Evolutionary conservation across 805 yeast species (phyloP).

Genomic region (Candida maesae): DNA sequence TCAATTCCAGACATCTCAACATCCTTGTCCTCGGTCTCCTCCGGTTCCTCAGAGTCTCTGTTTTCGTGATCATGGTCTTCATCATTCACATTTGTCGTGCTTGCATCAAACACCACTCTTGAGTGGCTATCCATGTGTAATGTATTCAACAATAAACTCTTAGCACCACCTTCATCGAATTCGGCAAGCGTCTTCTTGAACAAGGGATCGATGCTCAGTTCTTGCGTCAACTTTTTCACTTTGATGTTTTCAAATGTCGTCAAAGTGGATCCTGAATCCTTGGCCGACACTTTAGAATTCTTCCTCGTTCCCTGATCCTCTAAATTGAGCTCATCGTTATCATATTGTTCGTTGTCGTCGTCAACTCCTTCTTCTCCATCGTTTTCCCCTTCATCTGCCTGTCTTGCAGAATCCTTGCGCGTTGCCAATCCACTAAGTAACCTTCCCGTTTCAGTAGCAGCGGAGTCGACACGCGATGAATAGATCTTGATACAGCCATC

Average conservation of each 20-base stretch:
- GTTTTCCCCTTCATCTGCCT: constrained; percentile 21
- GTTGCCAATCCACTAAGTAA: constrained; percentile 71
- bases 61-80: constrained; percentile 8
- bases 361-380: constrained; percentile 26
- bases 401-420: constrained; percentile 14
- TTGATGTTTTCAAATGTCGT: constrained; percentile 48
- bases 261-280: constrained; percentile 39
- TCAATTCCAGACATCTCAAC: constrained; percentile 18
- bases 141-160: constrained; percentile 61
- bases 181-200: constrained; percentile 73
- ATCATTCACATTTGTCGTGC: constrained; percentile 19
- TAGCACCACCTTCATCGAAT: constrained; percentile 82
- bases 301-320: neutral
- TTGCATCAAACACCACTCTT: constrained; percentile 65
- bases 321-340: constrained; percentile 1
- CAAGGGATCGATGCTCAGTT: constrained; percentile 64
- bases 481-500: constrained; percentile 95
- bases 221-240: constrained; percentile 58
- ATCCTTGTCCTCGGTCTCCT: constrained; percentile 29
- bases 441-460: constrained; percentile 84
- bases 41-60: constrained; percentile 3
- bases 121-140: constrained; percentile 49
- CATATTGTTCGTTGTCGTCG: constrained; percentile 15
- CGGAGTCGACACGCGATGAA: constrained; percentile 89
- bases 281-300: constrained; percentile 17